phyloP scores from a whole-genome alignment of 805 yeast genomes.

The Zygosaccharomyces kombuchaensis region DNA sequence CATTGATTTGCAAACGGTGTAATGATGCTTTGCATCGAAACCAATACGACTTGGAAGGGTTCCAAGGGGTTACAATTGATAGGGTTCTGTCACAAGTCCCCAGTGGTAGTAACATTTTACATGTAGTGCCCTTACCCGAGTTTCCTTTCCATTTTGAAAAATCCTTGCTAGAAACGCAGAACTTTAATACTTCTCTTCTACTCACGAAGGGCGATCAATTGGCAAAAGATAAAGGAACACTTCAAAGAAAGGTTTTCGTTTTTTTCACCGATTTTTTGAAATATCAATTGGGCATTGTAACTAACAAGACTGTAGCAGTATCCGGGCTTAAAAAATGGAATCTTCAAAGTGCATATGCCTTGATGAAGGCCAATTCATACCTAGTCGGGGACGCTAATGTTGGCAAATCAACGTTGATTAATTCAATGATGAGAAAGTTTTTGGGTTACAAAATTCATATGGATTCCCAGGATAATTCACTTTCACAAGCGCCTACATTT shows the following conservation, averaged over 20 bases:
- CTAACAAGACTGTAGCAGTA: slow-evolving; percentile 25
- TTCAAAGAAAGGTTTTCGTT: slow-evolving; percentile 21
- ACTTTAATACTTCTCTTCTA: slow-evolving; percentile 17
- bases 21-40: slow-evolving; percentile 46
- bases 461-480: slow-evolving; percentile 10
- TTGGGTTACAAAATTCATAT: slow-evolving; percentile 18
- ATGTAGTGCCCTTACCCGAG: slow-evolving; percentile 63
- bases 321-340: slow-evolving; percentile 32
- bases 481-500: slow-evolving; percentile 5
- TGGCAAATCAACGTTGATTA: slow-evolving; percentile 64
- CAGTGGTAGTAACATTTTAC: slow-evolving; percentile 44
- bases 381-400: slow-evolving; percentile 64
- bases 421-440: slow-evolving; percentile 39
- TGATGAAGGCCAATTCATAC: slow-evolving; percentile 37
- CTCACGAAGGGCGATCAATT: slow-evolving; percentile 35
- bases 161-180: slow-evolving; percentile 14
- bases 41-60: slow-evolving; percentile 37
- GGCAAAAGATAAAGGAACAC: slow-evolving; percentile 18
- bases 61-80: slow-evolving; percentile 27
- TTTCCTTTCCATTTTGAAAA: slow-evolving; percentile 59
- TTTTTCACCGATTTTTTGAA: slow-evolving; percentile 36
- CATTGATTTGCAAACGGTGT: slow-evolving; percentile 51
- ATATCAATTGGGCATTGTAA: slow-evolving; percentile 28
- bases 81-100: slow-evolving; percentile 39
- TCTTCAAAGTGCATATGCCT: slow-evolving; percentile 19